Base-by-base conservation (phyloP, 2,329 filamentous ascomycete genomes). In the Pseudogymnoascus sp. region DNA sequence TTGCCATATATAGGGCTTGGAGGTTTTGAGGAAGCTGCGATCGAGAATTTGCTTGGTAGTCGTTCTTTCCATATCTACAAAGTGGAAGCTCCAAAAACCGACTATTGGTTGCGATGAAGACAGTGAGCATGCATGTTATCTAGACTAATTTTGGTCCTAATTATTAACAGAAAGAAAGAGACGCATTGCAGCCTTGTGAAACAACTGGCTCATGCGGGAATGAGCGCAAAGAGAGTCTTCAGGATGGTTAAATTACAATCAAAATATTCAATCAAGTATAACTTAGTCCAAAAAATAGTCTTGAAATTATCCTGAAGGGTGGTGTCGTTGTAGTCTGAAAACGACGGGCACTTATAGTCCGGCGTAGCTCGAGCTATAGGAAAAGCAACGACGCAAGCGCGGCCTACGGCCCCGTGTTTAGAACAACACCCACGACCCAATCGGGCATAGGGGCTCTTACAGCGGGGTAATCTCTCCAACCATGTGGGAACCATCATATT, bases 1-100 rank as follows among this genome's bases (percentile, higher is more conserved):
- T 31, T 31, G 28, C 28, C 28, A 31, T 31, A 38, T 62, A 74
- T 64, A 64, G 71, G 61, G 66, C 67, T 58, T 64, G 73, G 64
- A 62, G 70, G 70, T n/a, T 71, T 68, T 18, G 70, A 67, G 14
- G 14, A 38, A 38, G 35, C 35, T 38, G 35, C 35, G 35, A 38
- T n/a, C 14, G 35, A n/a, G 14, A 2, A 5, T 31, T 31, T 31
- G 28, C 28, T 31, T 31, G 28, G 28, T 31, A 31, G 7, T 31
- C 28, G 28, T 31, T 31, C 28, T 31, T 31, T 31, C 28, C 28
- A 31, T 31, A 31, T 8, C 28, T 31, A 31, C 18, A 7, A 8
- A 7, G 7, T 31, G 28, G 7, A 31, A 8, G 28, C 8, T 31
- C 8, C 11, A 12, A 37, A 8, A 9, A 11, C 28, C 8, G 8